Evolutionary conservation across 2,329 filamentous ascomycete species (phyloP), one percentile per base, ranked within the genome.

Genomic region (Aspergillus novofumigatus): DNA sequence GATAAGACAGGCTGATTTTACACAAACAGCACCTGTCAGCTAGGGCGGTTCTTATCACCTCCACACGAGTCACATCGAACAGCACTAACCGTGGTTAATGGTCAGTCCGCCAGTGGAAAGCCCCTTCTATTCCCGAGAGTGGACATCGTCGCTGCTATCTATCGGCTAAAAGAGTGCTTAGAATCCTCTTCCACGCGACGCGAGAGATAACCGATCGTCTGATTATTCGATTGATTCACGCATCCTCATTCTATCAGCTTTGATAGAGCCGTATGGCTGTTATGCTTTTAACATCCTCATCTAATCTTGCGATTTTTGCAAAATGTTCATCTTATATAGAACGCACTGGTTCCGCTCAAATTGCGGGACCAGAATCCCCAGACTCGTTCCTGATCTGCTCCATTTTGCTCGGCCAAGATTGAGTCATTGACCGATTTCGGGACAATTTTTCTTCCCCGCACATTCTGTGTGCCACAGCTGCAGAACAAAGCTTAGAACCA

Each of bases 181-280:
- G 49, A 32, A 23, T 35, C 29, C 4, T 49, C 17, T 29, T 32
- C 9, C 48, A 29, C 35, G 11, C 47, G 50, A n/a, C 17, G 9
- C 50, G 48, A 56, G 38, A 60, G 61, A 64, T 64, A 64, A 64
- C 59, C 52, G 25, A 49, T 29, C 17, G 14, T 17, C 38, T 23
- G 38, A 64, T 64, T 59, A 63, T 61, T 63, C 57, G 57, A 63
- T 64, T 59, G 47, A 44, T 62, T 58, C 59, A 60, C 56, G 42
- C 55, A 62, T 41, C 42, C 28, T 9, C n/a, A 23, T 53, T 48
- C 32, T 47, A 44, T 44, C 41, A 58, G 26, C 44, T 48, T 52
- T 49, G 56, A 59, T 59, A 56, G 55, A 26, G 3, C 38, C 8
- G 9, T 25, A 32, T 25, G 17, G 54, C 44, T 17, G 23, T 44